phyloP scores from a whole-genome alignment of 805 yeast genomes.

The Diddensiella santjacobensis region DNA sequence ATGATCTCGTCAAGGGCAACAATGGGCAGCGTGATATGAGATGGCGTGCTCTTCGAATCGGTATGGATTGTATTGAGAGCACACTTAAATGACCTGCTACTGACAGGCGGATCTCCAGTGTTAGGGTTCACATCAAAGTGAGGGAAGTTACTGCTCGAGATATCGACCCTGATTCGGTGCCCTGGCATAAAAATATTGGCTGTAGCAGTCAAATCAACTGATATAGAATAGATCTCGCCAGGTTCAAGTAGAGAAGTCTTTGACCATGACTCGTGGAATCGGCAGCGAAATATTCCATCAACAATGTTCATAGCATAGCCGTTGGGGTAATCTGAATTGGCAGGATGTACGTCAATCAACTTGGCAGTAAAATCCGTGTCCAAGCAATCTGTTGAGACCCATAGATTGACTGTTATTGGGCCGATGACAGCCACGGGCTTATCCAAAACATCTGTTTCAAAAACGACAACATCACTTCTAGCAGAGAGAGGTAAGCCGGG shows the following conservation, averaged over 20 bases:
- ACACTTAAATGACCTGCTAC: neutral
- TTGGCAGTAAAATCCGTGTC: slow-evolving; percentile 14
- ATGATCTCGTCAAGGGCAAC: neutral
- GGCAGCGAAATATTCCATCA: slow-evolving; percentile 11
- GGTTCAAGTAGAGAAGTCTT: neutral
- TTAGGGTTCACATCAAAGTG: slow-evolving; percentile 13
- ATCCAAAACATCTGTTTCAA: slow-evolving; percentile 5
- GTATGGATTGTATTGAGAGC: neutral
- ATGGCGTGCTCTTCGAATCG: neutral
- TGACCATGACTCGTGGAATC: slow-evolving; percentile 6
- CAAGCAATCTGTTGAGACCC: slow-evolving; percentile 7
- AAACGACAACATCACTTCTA: slow-evolving; percentile 5
- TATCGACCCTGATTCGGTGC: slow-evolving; percentile 10
- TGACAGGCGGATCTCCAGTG: slow-evolving; percentile 5
- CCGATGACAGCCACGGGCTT: slow-evolving; percentile 4
- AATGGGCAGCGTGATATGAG: neutral
- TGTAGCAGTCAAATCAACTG: slow-evolving; percentile 7
- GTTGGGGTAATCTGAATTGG: slow-evolving; percentile 7
- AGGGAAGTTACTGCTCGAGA: slow-evolving; percentile 14
- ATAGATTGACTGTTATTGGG: slow-evolving; percentile 2
- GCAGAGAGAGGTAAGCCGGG: neutral
- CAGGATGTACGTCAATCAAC: slow-evolving; percentile 10
- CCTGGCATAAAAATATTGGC: slow-evolving; percentile 8
- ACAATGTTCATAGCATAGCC: slow-evolving; percentile 10
- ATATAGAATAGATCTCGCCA: slow-evolving; percentile 3